Evolutionary conservation across 2,329 filamentous ascomycete species (phyloP), one percentile per base, ranked within the genome.

Genomic region (Penicillium italicum): DNA sequence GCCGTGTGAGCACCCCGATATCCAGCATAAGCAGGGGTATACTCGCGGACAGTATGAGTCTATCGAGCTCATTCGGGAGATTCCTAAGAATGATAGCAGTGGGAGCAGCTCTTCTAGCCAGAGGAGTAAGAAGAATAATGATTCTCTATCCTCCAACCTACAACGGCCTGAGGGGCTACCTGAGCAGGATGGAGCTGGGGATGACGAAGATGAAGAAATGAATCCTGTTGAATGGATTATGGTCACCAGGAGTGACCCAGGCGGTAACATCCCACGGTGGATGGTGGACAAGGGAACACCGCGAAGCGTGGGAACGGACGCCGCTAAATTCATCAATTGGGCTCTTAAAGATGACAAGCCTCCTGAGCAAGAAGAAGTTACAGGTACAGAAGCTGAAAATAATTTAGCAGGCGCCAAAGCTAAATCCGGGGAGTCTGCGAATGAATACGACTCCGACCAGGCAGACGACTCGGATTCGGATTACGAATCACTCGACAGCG

Each of bases 221-320:
- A 87, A 86, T 61, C 85, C 86, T 0, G 81, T 96, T 1, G 91
- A 96, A 72, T 96, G 91, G 91, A 83, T 94, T 58, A 96, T 96
- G 91, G 85, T 96, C 18, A 96, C 91, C 1, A 82, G 91, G 46
- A 93, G 89, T 70, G 91, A 96, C 65, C 91, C 91, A 3, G 91
- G 91, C 11, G 91, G 91, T 50, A 93, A 85, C 56, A 91, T 96
- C 18, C 91, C 91, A 1, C 83, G 89, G 14, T 96, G 94, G 74
- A 86, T 96, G 81, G 90, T 96, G n/a, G 91, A 96, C 66, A 86
- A 90, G 69, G 90, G 89, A 30, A 96, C 91, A 0, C 91, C 91
- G 0, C 85, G 82, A 11, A 89, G 89, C 34, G 94, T 96, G 64
- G 82, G 90, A 26, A 80, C 80, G 40, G 91, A 96, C 70, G 88